These are phyloP conservation scores for Tylopilus rubrobrunneus DNA, from an alignment of 768 basidiomycete species.

Conservation along the genomic window DNA sequence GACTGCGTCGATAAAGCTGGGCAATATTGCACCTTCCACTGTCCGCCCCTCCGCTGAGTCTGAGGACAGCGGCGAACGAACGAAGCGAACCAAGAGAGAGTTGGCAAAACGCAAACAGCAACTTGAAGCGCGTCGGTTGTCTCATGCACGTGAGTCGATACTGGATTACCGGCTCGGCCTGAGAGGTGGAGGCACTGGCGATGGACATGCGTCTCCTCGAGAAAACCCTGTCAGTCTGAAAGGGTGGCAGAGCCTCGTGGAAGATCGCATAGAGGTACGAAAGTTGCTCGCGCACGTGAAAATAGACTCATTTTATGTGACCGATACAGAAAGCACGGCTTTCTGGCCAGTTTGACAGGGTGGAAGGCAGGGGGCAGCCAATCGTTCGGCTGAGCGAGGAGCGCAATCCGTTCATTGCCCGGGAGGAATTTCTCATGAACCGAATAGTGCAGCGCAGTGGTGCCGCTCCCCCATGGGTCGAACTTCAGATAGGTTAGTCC, in stretches of 20 bases:
- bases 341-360: conserved; percentile 66
- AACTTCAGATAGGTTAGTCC: conserved; percentile 62
- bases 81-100: conserved; percentile 45
- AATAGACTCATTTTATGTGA: background rate
- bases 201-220: conserved; percentile 14
- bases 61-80: conserved; percentile 35
- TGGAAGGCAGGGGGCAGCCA: conserved; percentile 64
- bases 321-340: conserved; percentile 53
- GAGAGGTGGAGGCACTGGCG: conserved; percentile 20
- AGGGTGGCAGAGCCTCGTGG: conserved; percentile 72
- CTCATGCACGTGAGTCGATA: conserved; percentile 64
- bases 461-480: conserved; percentile 85
- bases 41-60: conserved; percentile 9
- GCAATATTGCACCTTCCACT: conserved; percentile 36
- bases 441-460: conserved; percentile 79
- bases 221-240: conserved; percentile 61
- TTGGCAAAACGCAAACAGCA: conserved; percentile 47
- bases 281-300: conserved; percentile 4
- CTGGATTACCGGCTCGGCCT: conserved; percentile 74
- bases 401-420: conserved; percentile 61
- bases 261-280: conserved; percentile 74
- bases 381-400: conserved; percentile 42
- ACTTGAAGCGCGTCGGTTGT: conserved; percentile 45
- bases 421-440: conserved; percentile 84
- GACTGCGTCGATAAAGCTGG: conserved; percentile 49